Conservation (phyloP, 2,329 filamentous ascomycete genomes). For the Aureobasidium namibiae region DNA sequence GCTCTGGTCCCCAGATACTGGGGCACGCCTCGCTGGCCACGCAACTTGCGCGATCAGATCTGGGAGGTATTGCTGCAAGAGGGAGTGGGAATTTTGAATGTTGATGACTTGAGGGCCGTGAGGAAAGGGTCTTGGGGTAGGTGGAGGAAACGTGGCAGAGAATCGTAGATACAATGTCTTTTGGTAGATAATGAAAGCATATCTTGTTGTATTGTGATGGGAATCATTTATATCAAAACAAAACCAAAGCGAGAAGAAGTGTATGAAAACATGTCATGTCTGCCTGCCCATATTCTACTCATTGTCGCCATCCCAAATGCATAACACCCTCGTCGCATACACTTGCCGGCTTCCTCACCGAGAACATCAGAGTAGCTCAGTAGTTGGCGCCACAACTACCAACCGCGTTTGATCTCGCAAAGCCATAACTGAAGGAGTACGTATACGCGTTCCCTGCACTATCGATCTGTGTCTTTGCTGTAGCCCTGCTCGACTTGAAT, state of each 20-base stretch:
- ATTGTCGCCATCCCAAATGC: too few species aligned
- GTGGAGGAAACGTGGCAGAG: background rate
- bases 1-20: conserved; percentile 51
- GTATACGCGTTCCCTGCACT: background rate
- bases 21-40: conserved; percentile 48
- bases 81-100: conserved; percentile 49
- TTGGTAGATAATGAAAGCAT: too few species aligned
- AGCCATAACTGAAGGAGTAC: background rate
- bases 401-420: background rate
- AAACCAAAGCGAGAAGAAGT: too few species aligned
- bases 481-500: conserved; percentile 19
- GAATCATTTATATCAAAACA: too few species aligned
- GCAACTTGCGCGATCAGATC: conserved; percentile 43
- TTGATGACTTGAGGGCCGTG: conserved; percentile 33
- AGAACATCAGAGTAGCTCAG: background rate
- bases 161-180: background rate
- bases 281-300: too few species aligned
- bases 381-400: background rate
- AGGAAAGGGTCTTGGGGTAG: background rate
- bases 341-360: too few species aligned
- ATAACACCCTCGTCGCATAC: too few species aligned
- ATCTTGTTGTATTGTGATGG: too few species aligned
- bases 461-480: conserved; percentile 19
- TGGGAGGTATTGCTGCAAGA: conserved; percentile 47
- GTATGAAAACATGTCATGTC: too few species aligned